Base-by-base conservation (phyloP, 495 filamentous ascomycete species). In the Neurospora africana region DNA sequence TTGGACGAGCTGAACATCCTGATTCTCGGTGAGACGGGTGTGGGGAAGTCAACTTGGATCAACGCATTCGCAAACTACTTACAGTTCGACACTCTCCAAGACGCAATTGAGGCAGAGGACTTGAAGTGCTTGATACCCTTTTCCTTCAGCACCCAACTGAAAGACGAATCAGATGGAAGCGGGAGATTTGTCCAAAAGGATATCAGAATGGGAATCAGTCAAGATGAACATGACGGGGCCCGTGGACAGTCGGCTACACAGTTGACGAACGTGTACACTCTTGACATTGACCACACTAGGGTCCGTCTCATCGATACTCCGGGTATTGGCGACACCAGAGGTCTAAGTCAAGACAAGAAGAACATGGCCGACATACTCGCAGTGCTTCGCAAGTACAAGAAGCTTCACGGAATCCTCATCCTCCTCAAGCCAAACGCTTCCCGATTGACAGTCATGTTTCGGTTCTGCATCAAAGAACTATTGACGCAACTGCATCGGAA, bases 11-110 rank as follows among this genome's bases (percentile, higher is more conserved):
- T 83, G 30, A 85, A 86, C 73, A 79, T 86, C 33, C 73, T 86
- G 21, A 82, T 86, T 21, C 75, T 85, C 5, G 84, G 84, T 1
- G 82, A 83, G 68, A 83, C 79, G 0, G 83, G 83, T 2, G 82
- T 84, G 3, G 82, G 83, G 0, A 84, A 83, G 72, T 83, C 82
- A 5, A 84, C 83, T 0, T 85, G 78, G 71, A 84, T 84, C 74
- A 85, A 85, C 68, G 82, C 82, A 0, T 83, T 84, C 39, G 78
- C 81, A 74, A 85, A 85, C 65, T 85, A 85, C 68, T 72, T 85
- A 3, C 74, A 74, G 0, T 81, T 74, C 58, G 77, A 78, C 1
- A 74, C 77, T 2, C 77, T 85, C 27, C 78, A 81, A 27, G 79
- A 83, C 0, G 83, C 80, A 4, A 10, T 77, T 0, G 72, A 75